Percentiles rank a stretch among this genome's conserved stretches.
These are phyloP conservation scores for Podospora comata DNA, from an alignment of 495 filamentous ascomycete species.

Conservation along the genomic window DNA sequence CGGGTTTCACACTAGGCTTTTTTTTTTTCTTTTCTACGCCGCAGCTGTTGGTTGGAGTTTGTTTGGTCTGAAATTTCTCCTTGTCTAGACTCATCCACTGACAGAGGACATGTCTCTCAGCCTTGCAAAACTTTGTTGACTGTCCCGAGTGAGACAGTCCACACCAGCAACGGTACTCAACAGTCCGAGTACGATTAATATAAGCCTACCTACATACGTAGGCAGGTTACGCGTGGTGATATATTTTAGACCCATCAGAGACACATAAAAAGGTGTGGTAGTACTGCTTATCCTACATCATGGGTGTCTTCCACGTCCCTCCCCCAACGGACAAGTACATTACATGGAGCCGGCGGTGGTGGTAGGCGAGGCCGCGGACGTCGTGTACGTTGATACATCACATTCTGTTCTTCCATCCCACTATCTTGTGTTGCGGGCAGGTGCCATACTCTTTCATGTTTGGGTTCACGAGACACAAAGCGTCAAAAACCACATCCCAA, in stretches of 20 bases:
- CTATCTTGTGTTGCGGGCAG: neutral
- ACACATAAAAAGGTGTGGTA: neutral
- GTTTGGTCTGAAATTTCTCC: no score
- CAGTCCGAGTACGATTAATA: neutral
- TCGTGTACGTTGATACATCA: neutral
- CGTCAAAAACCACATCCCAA: neutral
- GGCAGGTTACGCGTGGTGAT: neutral
- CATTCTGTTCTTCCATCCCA: neutral
- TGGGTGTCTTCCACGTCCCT: neutral
- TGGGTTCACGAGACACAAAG: neutral
- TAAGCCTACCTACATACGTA: neutral
- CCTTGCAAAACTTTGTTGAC: no score
- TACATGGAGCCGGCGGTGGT: neutral
- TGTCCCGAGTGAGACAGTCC: no score
- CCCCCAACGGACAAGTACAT: neutral
- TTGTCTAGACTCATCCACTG: no score
- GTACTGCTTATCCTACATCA: neutral
- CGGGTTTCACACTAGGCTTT: no score
- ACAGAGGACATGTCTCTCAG: no score
- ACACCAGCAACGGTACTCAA: neutral
- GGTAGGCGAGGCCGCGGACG: neutral
- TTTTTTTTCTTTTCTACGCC: no score
- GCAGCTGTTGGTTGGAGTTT: no score
- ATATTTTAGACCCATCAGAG: neutral
- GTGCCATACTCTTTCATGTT: neutral